These are phyloP conservation scores for Mortierella alpina DNA, from an alignment of 192 early-diverging fungal genomes.

Conservation along the genomic window DNA sequence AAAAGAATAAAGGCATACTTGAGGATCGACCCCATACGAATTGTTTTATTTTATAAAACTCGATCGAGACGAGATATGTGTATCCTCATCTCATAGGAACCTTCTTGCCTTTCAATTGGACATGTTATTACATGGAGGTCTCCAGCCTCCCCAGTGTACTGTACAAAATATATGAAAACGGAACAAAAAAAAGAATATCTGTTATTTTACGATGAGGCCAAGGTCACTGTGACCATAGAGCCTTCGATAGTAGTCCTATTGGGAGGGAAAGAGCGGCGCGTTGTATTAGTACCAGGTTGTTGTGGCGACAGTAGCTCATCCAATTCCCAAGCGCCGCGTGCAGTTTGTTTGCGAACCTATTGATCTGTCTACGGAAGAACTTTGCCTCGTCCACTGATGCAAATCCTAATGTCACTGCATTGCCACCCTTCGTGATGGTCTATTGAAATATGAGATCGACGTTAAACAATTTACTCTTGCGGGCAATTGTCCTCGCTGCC, in stretches of 20 bases:
- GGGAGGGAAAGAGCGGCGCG: background rate
- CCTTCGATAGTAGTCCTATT: slow-evolving; percentile 43
- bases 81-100: background rate
- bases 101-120: background rate
- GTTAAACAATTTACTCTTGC: background rate
- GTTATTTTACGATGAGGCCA: slow-evolving; percentile 31
- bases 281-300: background rate
- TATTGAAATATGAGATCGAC: background rate
- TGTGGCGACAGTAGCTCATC: background rate
- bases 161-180: background rate
- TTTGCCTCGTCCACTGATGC: slow-evolving; percentile 47
- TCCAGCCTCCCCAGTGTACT: background rate
- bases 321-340: background rate
- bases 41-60: no score
- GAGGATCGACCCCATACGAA: background rate
- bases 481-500: no score
- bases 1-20: slow-evolving; percentile 3
- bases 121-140: background rate
- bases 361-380: slow-evolving; percentile 56
- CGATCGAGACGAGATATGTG: no score
- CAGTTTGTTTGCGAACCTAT: slow-evolving; percentile 37
- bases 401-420: slow-evolving; percentile 31
- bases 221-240: slow-evolving; percentile 46
- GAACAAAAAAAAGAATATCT: slow-evolving; percentile 10
- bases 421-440: slow-evolving; percentile 33